These are phyloP conservation scores for Nematodospora anomalae DNA, from an alignment of 1,139 yeast species.

Conservation along the genomic window DNA sequence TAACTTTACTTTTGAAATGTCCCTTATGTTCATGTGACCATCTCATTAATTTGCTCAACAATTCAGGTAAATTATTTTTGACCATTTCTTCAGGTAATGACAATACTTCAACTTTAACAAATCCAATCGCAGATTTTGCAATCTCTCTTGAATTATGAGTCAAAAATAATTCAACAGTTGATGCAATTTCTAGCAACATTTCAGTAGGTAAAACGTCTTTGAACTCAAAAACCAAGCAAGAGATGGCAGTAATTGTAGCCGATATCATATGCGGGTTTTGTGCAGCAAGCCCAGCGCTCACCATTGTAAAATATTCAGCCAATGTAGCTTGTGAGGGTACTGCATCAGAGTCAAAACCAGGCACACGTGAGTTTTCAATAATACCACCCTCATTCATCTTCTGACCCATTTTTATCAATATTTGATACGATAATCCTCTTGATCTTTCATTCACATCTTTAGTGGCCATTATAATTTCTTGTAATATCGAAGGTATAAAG, in stretches of 20 bases:
- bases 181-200: slow-evolving; percentile 68
- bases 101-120: slow-evolving; percentile 86
- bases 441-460: slow-evolving; percentile 93
- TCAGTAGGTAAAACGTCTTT: slow-evolving; percentile 58
- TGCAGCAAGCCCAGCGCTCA: slow-evolving; percentile 95
- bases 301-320: slow-evolving; percentile 86
- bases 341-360: slow-evolving; percentile 64
- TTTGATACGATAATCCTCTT: slow-evolving; percentile 75
- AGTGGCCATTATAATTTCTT: slow-evolving; percentile 89
- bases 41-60: slow-evolving; percentile 71
- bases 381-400: slow-evolving; percentile 73
- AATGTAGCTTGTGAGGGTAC: slow-evolving; percentile 68
- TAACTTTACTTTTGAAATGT: slow-evolving; percentile 88
- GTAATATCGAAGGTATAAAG: slow-evolving; percentile 77
- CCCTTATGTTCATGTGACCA: slow-evolving; percentile 98
- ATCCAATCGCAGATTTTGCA: slow-evolving; percentile 91
- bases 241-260: slow-evolving; percentile 88
- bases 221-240: slow-evolving; percentile 86
- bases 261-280: slow-evolving; percentile 93
- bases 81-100: slow-evolving; percentile 81
- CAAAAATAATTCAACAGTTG: slow-evolving; percentile 87
- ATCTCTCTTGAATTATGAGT: slow-evolving; percentile 91
- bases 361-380: slow-evolving; percentile 63
- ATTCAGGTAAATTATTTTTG: slow-evolving; percentile 60
- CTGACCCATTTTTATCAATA: slow-evolving; percentile 78